Conservation (phyloP, 1,139 yeast genomes). For the Kurtzmaniella natalensis region DNA sequence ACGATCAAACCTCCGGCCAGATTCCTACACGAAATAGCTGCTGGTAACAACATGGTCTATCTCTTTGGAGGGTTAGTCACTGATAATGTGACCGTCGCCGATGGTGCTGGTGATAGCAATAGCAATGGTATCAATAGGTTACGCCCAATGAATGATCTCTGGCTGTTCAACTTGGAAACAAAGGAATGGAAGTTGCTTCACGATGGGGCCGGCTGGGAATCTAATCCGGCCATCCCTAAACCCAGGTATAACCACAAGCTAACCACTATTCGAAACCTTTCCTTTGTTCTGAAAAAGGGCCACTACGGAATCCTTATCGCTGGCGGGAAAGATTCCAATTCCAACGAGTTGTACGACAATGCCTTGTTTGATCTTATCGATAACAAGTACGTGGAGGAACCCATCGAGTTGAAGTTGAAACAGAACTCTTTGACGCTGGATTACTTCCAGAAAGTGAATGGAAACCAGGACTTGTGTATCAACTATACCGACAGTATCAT, state of each 20-base stretch:
- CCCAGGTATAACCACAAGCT: constrained; percentile 53
- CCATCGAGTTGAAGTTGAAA: constrained; percentile 11
- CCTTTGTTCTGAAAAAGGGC: constrained; percentile 37
- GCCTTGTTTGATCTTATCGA: constrained; percentile 52
- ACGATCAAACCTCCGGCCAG: constrained; percentile 46
- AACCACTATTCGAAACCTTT: constrained; percentile 38
- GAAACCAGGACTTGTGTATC: constrained; percentile 21
- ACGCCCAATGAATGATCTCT: constrained; percentile 55
- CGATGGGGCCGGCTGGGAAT: constrained; percentile 27
- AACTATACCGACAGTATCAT: constrained; percentile 33
- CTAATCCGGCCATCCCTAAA: constrained; percentile 25
- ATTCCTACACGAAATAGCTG: constrained; percentile 54
- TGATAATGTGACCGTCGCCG: constrained; percentile 13
- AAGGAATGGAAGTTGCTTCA: constrained; percentile 50
- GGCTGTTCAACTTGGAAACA: constrained; percentile 56
- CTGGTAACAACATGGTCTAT: constrained; percentile 46
- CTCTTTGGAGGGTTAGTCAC: constrained; percentile 59
- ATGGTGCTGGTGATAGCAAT: constrained; percentile 6
- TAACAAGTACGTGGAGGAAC: constrained; percentile 36
- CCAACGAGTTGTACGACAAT: constrained; percentile 37
- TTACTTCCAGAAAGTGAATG: constrained; percentile 16
- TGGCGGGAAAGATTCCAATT: constrained; percentile 54
- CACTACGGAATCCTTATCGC: constrained; percentile 55
- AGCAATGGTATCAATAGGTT: constrained; percentile 21
- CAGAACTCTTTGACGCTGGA: constrained; percentile 10